Evolutionary conservation across 1,284 basidiomycete genomes (phyloP), one percentile per base, ranked within the genome.

Genomic region (Cryptococcus sp.): DNA sequence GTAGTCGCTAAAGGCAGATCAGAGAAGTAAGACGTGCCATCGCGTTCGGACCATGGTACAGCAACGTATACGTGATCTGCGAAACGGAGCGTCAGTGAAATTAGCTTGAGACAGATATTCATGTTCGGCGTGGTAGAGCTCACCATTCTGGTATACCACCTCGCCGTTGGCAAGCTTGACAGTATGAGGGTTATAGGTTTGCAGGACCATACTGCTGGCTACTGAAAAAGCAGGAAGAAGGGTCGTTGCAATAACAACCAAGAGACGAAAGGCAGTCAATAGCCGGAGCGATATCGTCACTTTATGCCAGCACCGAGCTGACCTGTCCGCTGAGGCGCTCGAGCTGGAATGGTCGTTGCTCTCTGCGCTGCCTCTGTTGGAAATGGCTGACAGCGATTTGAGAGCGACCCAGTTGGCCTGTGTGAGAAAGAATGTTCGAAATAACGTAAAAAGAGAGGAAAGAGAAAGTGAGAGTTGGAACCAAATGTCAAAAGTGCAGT

Each of bases 11-110:
- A 34, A 34, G 29, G 29, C 29, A 34, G 29, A 34, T 5, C 5
- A 37, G 34, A 5, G 26, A 39, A 19, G 13, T 16, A 20, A 22
- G 41, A 61, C 72, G 72, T 89, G 72, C 93, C 91, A 71, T 94
- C 91, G 57, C 93, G 86, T 55, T 89, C 84, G 51, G 89, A 85
- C 92, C 92, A 96, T 62, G 86, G 88, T 16, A 90, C 88, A 34
- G 92, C 92, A 78, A 92, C 90, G 77, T 97, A 97, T 72, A 96
- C 93, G 80, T 96, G 91, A 79, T 97, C 93, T 93, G 75, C 59
- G 55, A 39, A 40, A 17, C 38, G 49, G 52, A 53, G 23, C 19
- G 39, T 22, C 29, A n/a, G 22, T 65, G n/a, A 55, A 44, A 34
- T 43, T 20, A 52, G 43, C 39, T 50, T 19, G 25, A 26, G 17